Evolutionary conservation across 2,329 filamentous ascomycete species (phyloP).

Genomic region (Colletotrichum shisoi): DNA sequence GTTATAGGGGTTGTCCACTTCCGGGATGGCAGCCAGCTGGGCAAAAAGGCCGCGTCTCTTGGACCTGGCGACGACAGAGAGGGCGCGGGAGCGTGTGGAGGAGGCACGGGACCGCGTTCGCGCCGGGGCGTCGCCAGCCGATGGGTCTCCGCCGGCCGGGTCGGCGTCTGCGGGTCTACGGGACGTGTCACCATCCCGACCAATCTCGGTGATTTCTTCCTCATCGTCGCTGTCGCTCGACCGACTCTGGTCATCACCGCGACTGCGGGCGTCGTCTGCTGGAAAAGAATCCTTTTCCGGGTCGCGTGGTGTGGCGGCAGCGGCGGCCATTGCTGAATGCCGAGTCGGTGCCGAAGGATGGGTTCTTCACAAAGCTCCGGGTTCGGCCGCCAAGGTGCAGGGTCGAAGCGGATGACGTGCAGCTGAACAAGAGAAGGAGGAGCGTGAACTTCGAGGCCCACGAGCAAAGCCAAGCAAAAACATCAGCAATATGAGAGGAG

Average conservation of each 20-base stretch:
- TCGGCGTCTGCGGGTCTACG: slow-evolving; percentile 14
- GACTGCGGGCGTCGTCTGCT: slow-evolving; percentile 11
- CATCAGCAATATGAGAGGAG: slow-evolving; percentile 16
- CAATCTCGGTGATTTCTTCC: slow-evolving; percentile 29
- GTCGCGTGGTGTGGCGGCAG: slow-evolving; percentile 25
- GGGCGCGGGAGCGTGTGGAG: slow-evolving; percentile 51
- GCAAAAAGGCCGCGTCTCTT: slow-evolving; percentile 76
- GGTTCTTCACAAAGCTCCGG: background rate
- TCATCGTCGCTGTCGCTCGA: slow-evolving; percentile 29
- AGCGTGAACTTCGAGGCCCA: background rate
- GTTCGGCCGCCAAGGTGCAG: background rate
- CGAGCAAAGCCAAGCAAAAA: slow-evolving; percentile 14
- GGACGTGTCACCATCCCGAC: slow-evolving; percentile 22
- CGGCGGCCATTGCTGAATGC: slow-evolving; percentile 13
- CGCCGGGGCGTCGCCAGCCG: slow-evolving; percentile 30
- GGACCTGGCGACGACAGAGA: slow-evolving; percentile 54
- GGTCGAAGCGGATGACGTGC: background rate
- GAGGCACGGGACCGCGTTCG: slow-evolving; percentile 49
- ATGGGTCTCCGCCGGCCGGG: slow-evolving; percentile 20
- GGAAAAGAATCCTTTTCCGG: slow-evolving; percentile 36
- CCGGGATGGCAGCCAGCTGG: slow-evolving; percentile 74
- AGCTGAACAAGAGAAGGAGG: background rate
- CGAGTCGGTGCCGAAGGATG: slow-evolving; percentile 33
- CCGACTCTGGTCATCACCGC: slow-evolving; percentile 25
- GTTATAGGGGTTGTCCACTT: slow-evolving; percentile 77